Evolutionary conservation across 176 grass and related monocot genomes (phyloP), one percentile per base, ranked within the genome.

Genomic region (Lolium multiflorum): DNA sequence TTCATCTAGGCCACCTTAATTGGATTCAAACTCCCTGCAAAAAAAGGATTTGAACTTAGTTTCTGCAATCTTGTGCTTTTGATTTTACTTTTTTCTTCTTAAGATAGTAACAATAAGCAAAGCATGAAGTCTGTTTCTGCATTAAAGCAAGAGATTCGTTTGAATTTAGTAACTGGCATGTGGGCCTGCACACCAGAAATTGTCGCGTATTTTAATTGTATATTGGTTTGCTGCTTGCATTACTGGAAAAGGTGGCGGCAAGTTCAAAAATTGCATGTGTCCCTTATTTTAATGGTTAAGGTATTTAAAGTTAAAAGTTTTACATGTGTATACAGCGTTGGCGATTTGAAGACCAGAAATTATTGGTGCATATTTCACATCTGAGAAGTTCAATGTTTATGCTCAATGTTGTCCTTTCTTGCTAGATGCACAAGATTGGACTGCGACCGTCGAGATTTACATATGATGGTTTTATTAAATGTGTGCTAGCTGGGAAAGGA

Each of bases 391-490:
- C 39, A n/a, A 85, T 67, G 31, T 82, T 52, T 84, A 63, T 76
- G 16, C 73, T 59, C 28, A 63, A n/a, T 44, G 57, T 76, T 82
- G n/a, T n/a, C n/a, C 81, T 91, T 89, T 93, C 55, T 83, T 72
- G 64, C 39, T 84, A 98, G 93, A 95, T 98, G 93, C 78, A 79
- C 47, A 87, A 86, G 73, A 47, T 98, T 87, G 91, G 96, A 80
- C 81, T 98, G 86, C 76, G 1, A 39, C 91, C 91, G 8, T 92
- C 96, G 80, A 59, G n/a, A 47, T 83, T 88, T 91, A 92, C 93
- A n/a, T 95, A 95, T 82, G 88, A 90, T 77, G 91, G 93, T 68
- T 94, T 98, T 90, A 80, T 95, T 80, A 95, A 91, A 69, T 73
- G 86, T 65, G 63, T 92, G 78, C 71, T 92, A 52, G 35, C 71